Base-by-base conservation (phyloP, 768 basidiomycete genomes). In the Mycena belliarum region DNA sequence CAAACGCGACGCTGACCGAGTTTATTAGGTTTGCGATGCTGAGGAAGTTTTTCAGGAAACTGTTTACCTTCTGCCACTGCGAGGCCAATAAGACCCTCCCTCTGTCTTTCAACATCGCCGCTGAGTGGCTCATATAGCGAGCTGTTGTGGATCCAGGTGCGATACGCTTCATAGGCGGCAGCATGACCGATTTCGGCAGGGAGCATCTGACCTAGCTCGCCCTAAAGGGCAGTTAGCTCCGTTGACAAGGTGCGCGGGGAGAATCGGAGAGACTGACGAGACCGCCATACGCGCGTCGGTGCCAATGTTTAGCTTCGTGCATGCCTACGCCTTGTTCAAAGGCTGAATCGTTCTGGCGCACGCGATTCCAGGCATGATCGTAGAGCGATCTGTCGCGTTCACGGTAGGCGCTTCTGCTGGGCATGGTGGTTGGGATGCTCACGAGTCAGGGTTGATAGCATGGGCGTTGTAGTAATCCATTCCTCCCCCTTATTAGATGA, bases 111-210 rank as follows among this genome's bases (percentile, higher is more conserved):
- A 44, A 73, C 68, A 63, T 88, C 83, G 10, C 77, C 81, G 51
- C 78, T 78, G 6, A 88, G 63, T 16, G 83, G 82, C 47, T 82
- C 80, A 55, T 85, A 82, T 42, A 86, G 75, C 7, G 71, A 75
- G 38, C 70, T 79, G 62, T 85, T 82, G 63, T 83, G 78, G 49
- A 82, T 82, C 83, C 86, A 87, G 25, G 80, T 79, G 16, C 88
- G 79, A 69, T 86, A 85, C 0, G 88, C 88, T 69, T 91, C 88
- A 66, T 89, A 91, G 3, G 87, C 89, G 11, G 89, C 89, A 5
- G 89, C 90, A 63, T 86, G 82, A 1, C 90, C 90, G 18, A 92
- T 79, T 55, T 90, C 87, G 18, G 71, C 65, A 1, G 88, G 85
- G 7, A 75, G 69, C 72, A 89, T 74, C 41, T 72, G 69, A 49